phyloP scores from a whole-genome alignment of 2,329 filamentous ascomycete genomes.

The Aphanoascus verrucosus region DNA sequence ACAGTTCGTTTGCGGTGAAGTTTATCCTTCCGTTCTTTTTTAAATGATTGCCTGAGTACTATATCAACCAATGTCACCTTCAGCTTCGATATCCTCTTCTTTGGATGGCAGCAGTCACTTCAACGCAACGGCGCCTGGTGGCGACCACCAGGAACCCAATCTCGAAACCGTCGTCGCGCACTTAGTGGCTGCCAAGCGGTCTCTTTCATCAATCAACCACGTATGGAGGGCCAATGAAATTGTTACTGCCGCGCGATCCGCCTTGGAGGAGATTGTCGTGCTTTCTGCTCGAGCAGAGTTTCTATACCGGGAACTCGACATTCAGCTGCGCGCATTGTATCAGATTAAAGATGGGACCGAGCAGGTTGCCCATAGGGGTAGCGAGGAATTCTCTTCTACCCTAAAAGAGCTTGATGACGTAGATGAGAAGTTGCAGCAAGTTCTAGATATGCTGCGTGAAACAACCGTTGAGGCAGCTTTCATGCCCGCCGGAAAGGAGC shows the following conservation, averaged over 20 bases:
- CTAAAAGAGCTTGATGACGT: conserved; percentile 49
- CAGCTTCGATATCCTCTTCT: conserved; percentile 8
- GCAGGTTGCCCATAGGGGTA: conserved; percentile 33
- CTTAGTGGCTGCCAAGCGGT: conserved; percentile 77
- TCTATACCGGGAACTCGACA: conserved; percentile 50
- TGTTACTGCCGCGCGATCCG: conserved; percentile 60
- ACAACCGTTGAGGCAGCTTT: conserved; percentile 50
- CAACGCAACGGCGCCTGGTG: neutral
- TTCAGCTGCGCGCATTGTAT: conserved; percentile 37
- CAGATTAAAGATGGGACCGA: conserved; percentile 36
- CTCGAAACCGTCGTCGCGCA: conserved; percentile 74
- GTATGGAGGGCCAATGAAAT: conserved; percentile 82
- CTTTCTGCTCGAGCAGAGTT: conserved; percentile 61
- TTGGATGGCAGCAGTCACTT: neutral
- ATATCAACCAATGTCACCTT: conserved; percentile 2
- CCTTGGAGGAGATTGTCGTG: conserved; percentile 68
- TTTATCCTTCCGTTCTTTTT: neutral
- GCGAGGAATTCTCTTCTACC: conserved; percentile 38
- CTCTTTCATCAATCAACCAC: conserved; percentile 69
- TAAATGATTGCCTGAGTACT: neutral
- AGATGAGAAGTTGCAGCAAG: conserved; percentile 46
- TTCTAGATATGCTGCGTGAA: conserved; percentile 44
- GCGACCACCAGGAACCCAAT: conserved; percentile 11
- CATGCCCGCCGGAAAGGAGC: conserved; percentile 38
- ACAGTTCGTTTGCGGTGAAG: neutral